Evolutionary conservation across 176 grass and related monocot species (phyloP).

Genomic region (Oryza punctata): DNA sequence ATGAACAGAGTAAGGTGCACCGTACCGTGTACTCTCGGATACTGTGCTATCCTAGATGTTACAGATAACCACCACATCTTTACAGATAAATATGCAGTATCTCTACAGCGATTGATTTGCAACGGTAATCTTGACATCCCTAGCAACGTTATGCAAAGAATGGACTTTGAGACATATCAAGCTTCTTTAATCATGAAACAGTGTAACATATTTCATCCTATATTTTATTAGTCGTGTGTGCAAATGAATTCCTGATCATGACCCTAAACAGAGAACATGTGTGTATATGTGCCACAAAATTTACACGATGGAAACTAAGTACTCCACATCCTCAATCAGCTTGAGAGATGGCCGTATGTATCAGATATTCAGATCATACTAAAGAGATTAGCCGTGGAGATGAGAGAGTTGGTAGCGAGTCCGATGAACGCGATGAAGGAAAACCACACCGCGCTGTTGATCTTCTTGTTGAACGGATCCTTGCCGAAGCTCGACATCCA

Average conservation of each 20-base stretch:
- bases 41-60: neutral
- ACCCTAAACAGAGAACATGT: neutral
- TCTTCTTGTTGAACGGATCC: conserved; percentile 76
- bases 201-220: neutral
- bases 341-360: no score
- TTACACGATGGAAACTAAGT: conserved; percentile 17
- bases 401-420: conserved; percentile 72
- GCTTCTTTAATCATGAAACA: neutral
- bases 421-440: conserved; percentile 78
- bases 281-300: conserved; percentile 12
- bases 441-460: conserved; percentile 62
- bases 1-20: neutral
- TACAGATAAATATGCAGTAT: neutral
- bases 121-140: neutral
- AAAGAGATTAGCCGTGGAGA: conserved; percentile 81
- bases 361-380: conserved; percentile 38
- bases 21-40: neutral
- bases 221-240: neutral
- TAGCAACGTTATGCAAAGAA: neutral
- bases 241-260: neutral
- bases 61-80: neutral
- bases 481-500: conserved; percentile 86
- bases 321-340: neutral
- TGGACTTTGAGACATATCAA: neutral
- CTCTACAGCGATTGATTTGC: neutral